These are phyloP conservation scores for Daldinia vernicosa DNA, from an alignment of 495 filamentous ascomycete species.

Conservation along the genomic window DNA sequence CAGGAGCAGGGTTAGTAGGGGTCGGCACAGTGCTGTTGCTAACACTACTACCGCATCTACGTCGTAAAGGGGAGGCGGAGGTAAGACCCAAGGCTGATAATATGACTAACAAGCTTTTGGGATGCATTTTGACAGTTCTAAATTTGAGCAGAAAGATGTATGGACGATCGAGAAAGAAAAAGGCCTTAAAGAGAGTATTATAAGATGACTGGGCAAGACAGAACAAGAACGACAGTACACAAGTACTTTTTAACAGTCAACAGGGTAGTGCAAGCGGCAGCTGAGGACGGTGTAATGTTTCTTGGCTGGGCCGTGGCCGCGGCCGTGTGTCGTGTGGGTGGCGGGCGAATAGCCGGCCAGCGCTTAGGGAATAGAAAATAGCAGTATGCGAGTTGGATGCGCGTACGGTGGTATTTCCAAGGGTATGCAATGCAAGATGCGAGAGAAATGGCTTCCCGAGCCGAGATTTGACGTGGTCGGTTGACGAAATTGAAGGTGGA, in stretches of 20 bases:
- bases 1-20: conserved; percentile 17
- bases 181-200: conserved; percentile 30
- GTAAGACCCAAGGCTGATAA: conserved; percentile 45
- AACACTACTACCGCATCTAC: conserved; percentile 31
- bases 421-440: conserved; percentile 41
- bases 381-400: conserved; percentile 21
- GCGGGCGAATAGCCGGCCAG: conserved; percentile 38
- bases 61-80: conserved; percentile 46
- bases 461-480: conserved; percentile 42
- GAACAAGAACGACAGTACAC: conserved; percentile 19
- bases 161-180: conserved; percentile 18
- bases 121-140: conserved; percentile 40
- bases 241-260: conserved; percentile 24
- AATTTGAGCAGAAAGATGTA: conserved; percentile 7
- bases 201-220: conserved; percentile 22
- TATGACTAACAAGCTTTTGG: conserved; percentile 34
- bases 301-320: conserved; percentile 39
- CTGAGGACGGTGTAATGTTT: conserved; percentile 40
- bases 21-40: conserved; percentile 23
- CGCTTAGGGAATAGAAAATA: conserved; percentile 46
- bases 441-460: conserved; percentile 43
- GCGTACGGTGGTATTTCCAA: conserved; percentile 31
- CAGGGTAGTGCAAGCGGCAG: conserved; percentile 39
- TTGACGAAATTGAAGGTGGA: conserved; percentile 17
- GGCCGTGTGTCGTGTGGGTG: conserved; percentile 38